A percentile compares a stretch with the other conserved stretches of the same genome.
These are phyloP conservation scores for Neonectria hederae DNA, from an alignment of 2,329 filamentous ascomycete genomes.

Conservation along the genomic window DNA sequence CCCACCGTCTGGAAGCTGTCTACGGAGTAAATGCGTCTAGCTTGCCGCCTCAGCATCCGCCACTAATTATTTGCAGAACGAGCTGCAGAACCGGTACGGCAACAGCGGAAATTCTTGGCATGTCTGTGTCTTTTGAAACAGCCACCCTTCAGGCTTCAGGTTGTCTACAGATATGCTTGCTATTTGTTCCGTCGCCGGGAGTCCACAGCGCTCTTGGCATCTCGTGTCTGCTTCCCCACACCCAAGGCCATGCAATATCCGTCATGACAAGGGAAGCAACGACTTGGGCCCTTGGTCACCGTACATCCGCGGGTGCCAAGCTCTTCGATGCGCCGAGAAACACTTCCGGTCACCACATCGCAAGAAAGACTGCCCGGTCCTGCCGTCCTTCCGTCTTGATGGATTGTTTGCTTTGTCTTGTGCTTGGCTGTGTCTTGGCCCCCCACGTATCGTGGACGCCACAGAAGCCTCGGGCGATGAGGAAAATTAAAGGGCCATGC, in stretches of 20 bases:
- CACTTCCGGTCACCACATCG: neutral
- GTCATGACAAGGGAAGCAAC: neutral
- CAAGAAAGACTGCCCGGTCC: neutral
- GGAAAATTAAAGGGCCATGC: slow-evolving; percentile 9
- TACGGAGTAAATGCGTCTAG: neutral
- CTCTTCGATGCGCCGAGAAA: neutral
- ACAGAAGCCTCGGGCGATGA: neutral
- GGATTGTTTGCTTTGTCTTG: neutral
- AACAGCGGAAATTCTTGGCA: neutral
- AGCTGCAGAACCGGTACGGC: neutral
- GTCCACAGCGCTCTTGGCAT: neutral
- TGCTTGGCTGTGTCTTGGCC: neutral
- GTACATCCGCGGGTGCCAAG: neutral
- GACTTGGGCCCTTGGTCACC: neutral
- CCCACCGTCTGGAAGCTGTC: neutral
- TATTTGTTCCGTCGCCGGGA: neutral
- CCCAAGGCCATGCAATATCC: neutral
- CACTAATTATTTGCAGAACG: neutral
- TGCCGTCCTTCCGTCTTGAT: neutral
- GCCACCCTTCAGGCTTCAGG: neutral
- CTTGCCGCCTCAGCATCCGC: neutral
- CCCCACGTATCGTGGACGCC: neutral
- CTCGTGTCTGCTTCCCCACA: neutral
- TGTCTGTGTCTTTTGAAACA: neutral
- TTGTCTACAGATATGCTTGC: neutral